Percentiles rank a stretch among this genome's conserved stretches.
phyloP scores from a whole-genome alignment of 2,329 filamentous ascomycete genomes.

The Fusarium sp. region DNA sequence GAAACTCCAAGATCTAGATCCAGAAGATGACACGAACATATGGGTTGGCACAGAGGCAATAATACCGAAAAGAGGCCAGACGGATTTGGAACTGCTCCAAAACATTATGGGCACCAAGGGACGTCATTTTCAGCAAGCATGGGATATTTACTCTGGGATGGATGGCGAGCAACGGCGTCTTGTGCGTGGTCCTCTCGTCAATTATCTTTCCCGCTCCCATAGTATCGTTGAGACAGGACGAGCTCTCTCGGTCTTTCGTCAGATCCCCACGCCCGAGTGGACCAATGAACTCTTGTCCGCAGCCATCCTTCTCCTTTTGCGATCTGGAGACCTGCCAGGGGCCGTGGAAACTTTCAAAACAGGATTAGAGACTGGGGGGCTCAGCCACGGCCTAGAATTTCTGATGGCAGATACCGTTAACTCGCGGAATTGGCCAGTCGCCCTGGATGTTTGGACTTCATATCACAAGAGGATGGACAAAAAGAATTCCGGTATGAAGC shows the following conservation, averaged over 20 bases:
- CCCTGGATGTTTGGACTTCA: constrained; percentile 53
- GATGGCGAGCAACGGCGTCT: constrained; percentile 46
- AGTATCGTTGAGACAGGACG: constrained; percentile 59
- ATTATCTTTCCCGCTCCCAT: constrained; percentile 57
- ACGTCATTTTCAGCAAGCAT: constrained; percentile 55
- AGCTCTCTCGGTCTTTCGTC: constrained; percentile 58
- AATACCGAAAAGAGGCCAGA: background rate
- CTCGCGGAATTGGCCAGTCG: constrained; percentile 50
- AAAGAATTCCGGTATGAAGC: constrained; percentile 5
- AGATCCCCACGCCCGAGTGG: constrained; percentile 54
- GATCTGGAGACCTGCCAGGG: constrained; percentile 51
- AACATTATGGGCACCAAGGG: constrained; percentile 44
- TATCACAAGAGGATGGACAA: constrained; percentile 46
- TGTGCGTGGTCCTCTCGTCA: constrained; percentile 51
- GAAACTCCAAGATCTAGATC: background rate
- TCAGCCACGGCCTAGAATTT: constrained; percentile 57
- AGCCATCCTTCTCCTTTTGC: constrained; percentile 57
- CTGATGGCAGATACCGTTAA: constrained; percentile 57
- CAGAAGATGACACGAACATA: background rate
- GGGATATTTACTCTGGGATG: constrained; percentile 56
- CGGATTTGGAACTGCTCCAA: constrained; percentile 5
- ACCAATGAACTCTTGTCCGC: constrained; percentile 54
- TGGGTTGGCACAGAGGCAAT: background rate
- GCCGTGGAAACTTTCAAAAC: constrained; percentile 56
- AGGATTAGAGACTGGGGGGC: constrained; percentile 50